These are phyloP conservation scores for Ophiocordyceps robertsii DNA, from an alignment of 2,329 filamentous ascomycete species.

Conservation along the genomic window DNA sequence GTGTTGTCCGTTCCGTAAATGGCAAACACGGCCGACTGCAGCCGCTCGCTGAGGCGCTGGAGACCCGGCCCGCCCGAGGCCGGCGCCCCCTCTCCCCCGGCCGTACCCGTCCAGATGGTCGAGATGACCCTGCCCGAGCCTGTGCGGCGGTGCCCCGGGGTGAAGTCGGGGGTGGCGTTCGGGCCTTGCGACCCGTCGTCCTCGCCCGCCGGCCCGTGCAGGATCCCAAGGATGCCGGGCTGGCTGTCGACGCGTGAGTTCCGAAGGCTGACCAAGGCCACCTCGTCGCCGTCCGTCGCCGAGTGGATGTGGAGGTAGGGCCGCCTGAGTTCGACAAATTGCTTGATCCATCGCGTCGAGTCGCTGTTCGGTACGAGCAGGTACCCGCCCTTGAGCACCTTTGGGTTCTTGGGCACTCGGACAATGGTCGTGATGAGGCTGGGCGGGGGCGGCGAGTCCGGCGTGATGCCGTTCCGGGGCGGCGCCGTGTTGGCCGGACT, in stretches of 20 bases:
- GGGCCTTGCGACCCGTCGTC: conserved; percentile 21
- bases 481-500: conserved; percentile 52
- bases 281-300: conserved; percentile 74
- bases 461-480: conserved; percentile 46
- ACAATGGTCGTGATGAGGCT: conserved; percentile 65
- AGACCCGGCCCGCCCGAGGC: conserved; percentile 20
- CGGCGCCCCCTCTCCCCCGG: conserved; percentile 15
- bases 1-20: conserved; percentile 91
- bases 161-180: conserved; percentile 22
- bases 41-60: conserved; percentile 40
- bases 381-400: conserved; percentile 74
- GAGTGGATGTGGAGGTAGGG: conserved; percentile 89
- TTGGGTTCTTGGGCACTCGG: conserved; percentile 66
- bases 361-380: conserved; percentile 74
- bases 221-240: conserved; percentile 69
- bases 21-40: conserved; percentile 71
- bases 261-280: conserved; percentile 75
- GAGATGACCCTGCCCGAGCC: conserved; percentile 39
- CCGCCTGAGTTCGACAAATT: conserved; percentile 81
- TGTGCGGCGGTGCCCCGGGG: conserved; percentile 33
- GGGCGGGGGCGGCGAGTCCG: conserved; percentile 36
- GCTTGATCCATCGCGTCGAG: conserved; percentile 74
- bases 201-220: conserved; percentile 37
- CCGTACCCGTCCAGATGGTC: conserved; percentile 38
- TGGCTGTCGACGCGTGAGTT: conserved; percentile 88